Percentiles rank a stretch among this genome's conserved stretches.
These are phyloP conservation scores for Tylopilus orsonianus DNA, from an alignment of 1,284 basidiomycete species.

Conservation along the genomic window DNA sequence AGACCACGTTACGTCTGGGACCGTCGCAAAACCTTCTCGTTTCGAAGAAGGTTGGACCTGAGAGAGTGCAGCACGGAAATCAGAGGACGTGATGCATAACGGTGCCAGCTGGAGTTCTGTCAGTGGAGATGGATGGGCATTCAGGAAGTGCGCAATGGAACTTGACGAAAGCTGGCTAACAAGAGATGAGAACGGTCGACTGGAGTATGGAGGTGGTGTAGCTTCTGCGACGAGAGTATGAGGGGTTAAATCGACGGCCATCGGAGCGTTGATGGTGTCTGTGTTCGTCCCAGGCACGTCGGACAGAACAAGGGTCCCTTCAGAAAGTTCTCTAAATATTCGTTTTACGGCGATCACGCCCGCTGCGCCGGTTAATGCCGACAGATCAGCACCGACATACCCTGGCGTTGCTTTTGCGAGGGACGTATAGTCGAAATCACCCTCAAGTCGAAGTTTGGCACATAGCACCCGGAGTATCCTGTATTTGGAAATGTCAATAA, in stretches of 20 bases:
- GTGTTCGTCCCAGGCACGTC: constrained; percentile 25
- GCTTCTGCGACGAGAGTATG: constrained; percentile 22
- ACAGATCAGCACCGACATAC: constrained; percentile 94
- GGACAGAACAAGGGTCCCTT: constrained; percentile 61
- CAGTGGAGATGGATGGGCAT: constrained; percentile 80
- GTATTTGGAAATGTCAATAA: constrained; percentile 6
- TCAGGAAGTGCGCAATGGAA: constrained; percentile 88
- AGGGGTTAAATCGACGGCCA: constrained; percentile 49
- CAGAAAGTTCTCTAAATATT: constrained; percentile 85
- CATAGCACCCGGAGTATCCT: constrained; percentile 84
- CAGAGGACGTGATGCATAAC: constrained; percentile 75
- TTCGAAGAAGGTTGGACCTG: constrained; percentile 95
- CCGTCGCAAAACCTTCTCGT: constrained; percentile 96
- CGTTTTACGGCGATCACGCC: constrained; percentile 96
- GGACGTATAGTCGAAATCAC: constrained; percentile 78
- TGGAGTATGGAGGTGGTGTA: constrained; percentile 7
- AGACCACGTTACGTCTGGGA: constrained; percentile 93
- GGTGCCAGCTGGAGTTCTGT: constrained; percentile 76
- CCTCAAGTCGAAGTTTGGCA: constrained; percentile 71
- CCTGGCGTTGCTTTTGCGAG: constrained; percentile 95
- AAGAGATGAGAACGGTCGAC: constrained; percentile 45
- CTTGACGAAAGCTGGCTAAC: constrained; percentile 47
- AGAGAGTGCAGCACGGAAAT: constrained; percentile 80
- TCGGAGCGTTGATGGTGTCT: constrained; percentile 40
- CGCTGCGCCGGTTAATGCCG: constrained; percentile 88